Percentiles rank a stretch among this genome's conserved stretches.
These are phyloP conservation scores for Cucumis hystrix DNA, from an alignment of 306 rosid genomes.

Conservation along the genomic window DNA sequence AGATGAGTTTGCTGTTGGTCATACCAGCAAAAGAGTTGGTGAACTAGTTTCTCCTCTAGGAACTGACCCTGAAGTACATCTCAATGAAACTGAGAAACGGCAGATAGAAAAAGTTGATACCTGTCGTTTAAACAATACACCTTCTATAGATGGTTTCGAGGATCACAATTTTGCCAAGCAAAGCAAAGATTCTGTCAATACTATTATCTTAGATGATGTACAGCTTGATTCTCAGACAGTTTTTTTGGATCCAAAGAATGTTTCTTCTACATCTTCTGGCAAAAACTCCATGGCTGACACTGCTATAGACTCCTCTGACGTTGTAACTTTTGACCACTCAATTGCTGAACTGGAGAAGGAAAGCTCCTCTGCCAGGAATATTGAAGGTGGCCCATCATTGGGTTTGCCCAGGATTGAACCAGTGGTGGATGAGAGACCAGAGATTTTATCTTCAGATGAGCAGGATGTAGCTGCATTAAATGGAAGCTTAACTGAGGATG, in stretches of 20 bases:
- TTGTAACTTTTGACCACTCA: neutral
- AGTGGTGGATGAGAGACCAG: conserved; percentile 30
- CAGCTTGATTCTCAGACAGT: conserved; percentile 19
- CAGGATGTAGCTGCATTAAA: conserved; percentile 16
- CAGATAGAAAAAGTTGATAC: conserved; percentile 25
- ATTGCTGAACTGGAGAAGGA: conserved; percentile 13
- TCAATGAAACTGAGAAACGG: conserved; percentile 16
- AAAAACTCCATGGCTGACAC: conserved; percentile 19
- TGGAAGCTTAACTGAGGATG: conserved; percentile 40
- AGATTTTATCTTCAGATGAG: conserved; percentile 27
- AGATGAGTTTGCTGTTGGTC: conserved; percentile 14
- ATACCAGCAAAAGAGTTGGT: conserved; percentile 14
- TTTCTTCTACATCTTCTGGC: conserved; percentile 14
- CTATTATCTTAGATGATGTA: conserved; percentile 9
- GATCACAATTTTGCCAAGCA: conserved; percentile 17
- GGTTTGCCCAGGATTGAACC: conserved; percentile 15
- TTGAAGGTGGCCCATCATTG: conserved; percentile 18
- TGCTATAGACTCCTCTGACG: conserved; percentile 7
- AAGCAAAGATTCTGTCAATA: conserved; percentile 9
- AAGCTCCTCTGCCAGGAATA: conserved; percentile 19
- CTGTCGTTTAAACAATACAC: conserved; percentile 14
- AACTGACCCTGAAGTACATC: conserved; percentile 18
- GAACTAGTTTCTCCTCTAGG: conserved; percentile 11
- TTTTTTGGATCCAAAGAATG: conserved; percentile 14
- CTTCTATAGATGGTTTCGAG: conserved; percentile 9